These are phyloP conservation scores for Septoria linicola DNA, from an alignment of 2,329 filamentous ascomycete species.

Conservation along the genomic window DNA sequence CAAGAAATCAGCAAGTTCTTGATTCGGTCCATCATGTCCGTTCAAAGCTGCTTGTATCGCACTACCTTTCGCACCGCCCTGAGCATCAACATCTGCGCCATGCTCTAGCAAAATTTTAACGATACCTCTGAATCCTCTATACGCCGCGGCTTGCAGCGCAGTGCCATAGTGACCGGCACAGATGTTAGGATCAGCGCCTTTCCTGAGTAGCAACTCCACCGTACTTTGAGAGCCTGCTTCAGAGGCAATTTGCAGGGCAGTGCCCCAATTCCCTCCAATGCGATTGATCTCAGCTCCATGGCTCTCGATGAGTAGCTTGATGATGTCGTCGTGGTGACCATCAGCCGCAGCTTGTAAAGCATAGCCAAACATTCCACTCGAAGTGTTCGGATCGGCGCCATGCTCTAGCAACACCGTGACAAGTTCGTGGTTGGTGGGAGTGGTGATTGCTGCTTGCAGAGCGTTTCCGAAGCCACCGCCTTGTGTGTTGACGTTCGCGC, in stretches of 20 bases:
- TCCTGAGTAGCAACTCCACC: neutral
- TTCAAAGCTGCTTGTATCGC: neutral
- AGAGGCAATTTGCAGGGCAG: neutral
- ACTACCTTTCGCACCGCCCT: constrained; percentile 15
- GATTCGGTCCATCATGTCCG: neutral
- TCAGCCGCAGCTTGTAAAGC: constrained; percentile 1
- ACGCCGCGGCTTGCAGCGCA: constrained; percentile 26
- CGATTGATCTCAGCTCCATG: constrained; percentile 16
- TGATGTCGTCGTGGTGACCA: constrained; percentile 1
- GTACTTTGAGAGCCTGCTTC: constrained; percentile 2
- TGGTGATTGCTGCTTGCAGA: neutral
- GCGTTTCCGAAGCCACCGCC: constrained; percentile 15
- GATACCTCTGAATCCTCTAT: constrained; percentile 4
- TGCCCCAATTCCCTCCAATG: neutral
- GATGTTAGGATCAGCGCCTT: neutral
- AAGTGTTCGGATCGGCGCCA: constrained; percentile 2
- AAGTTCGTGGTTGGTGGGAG: neutral
- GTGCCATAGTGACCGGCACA: constrained; percentile 10
- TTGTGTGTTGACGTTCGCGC: constrained; percentile 24
- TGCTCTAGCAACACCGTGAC: neutral
- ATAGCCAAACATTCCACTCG: neutral
- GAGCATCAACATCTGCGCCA: constrained; percentile 25
- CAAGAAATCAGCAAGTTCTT: neutral
- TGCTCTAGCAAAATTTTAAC: constrained; percentile 15
- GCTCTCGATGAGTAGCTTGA: constrained; percentile 1